phyloP scores from a whole-genome alignment of 495 filamentous ascomycete genomes.

The Penicillium pulvis region DNA sequence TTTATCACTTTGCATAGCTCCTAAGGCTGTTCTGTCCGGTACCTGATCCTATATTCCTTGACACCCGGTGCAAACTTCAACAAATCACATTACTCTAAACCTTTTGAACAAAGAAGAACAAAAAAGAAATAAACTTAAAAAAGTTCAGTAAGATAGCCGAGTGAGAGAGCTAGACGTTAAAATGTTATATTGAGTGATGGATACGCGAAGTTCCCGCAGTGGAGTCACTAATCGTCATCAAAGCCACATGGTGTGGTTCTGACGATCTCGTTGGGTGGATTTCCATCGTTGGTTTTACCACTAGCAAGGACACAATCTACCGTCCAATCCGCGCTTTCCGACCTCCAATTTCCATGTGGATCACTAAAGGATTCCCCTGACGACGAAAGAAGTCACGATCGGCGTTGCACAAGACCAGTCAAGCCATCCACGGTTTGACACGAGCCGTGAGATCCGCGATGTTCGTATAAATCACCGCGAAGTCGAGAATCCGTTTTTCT shows the following conservation, averaged over 20 bases:
- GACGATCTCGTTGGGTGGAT: background rate
- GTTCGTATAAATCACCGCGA: background rate
- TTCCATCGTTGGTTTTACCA: background rate
- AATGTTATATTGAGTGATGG: background rate
- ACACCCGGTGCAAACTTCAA: no score
- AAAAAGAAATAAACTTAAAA: no score
- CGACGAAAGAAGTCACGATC: conserved; percentile 3
- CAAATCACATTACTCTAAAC: no score
- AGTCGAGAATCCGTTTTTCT: background rate
- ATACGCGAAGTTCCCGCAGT: no score
- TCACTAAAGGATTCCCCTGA: background rate
- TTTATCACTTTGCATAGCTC: no score
- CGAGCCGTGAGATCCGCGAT: conserved; percentile 8
- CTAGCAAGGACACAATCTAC: no score
- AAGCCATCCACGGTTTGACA: background rate
- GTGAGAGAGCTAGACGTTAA: no score
- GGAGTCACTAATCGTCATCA: no score
- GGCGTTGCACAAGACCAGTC: background rate
- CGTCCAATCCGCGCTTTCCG: background rate
- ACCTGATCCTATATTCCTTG: no score
- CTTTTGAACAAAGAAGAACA: no score
- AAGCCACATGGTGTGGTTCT: background rate
- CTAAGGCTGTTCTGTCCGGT: no score
- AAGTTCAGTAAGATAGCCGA: no score
- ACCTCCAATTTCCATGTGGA: background rate